A percentile compares a stretch with the other conserved stretches of the same genome.
Evolutionary conservation across 2,329 filamentous ascomycete genomes (phyloP).

Genomic region (Penicillium sp.): DNA sequence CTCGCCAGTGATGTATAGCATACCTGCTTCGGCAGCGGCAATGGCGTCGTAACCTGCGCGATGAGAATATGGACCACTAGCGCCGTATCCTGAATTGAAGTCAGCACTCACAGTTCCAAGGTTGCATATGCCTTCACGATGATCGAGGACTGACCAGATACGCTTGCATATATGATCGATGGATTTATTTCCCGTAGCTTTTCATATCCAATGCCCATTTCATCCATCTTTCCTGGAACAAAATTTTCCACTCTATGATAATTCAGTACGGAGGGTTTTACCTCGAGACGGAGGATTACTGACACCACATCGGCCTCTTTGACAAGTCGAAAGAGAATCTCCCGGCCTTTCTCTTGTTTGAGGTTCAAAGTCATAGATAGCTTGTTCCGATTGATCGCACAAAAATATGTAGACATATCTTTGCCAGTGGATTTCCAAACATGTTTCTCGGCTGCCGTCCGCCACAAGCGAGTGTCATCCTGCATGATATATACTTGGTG

Average conservation of each 20-base stretch:
- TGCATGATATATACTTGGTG: background rate
- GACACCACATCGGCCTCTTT: slow-evolving; percentile 35
- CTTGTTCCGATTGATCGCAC: slow-evolving; percentile 41
- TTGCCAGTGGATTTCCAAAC: slow-evolving; percentile 20
- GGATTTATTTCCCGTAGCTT: slow-evolving; percentile 31
- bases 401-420: slow-evolving; percentile 39
- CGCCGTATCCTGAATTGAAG: slow-evolving; percentile 29
- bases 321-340: slow-evolving; percentile 30
- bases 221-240: slow-evolving; percentile 37
- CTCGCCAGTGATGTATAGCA: slow-evolving; percentile 41
- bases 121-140: background rate
- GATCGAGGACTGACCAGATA: slow-evolving; percentile 28
- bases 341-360: slow-evolving; percentile 21
- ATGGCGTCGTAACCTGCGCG: slow-evolving; percentile 43
- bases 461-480: slow-evolving; percentile 30
- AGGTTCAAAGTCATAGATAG: slow-evolving; percentile 32
- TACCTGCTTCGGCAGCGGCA: slow-evolving; percentile 37
- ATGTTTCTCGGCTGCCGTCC: slow-evolving; percentile 21
- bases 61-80: slow-evolving; percentile 35
- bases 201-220: slow-evolving; percentile 37
- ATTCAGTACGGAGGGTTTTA: background rate
- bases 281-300: background rate
- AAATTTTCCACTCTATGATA: slow-evolving; percentile 37
- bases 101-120: background rate
- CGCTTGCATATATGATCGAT: slow-evolving; percentile 37